phyloP scores from a whole-genome alignment of 2,329 filamentous ascomycete genomes.

The Kalmusia sp. region DNA sequence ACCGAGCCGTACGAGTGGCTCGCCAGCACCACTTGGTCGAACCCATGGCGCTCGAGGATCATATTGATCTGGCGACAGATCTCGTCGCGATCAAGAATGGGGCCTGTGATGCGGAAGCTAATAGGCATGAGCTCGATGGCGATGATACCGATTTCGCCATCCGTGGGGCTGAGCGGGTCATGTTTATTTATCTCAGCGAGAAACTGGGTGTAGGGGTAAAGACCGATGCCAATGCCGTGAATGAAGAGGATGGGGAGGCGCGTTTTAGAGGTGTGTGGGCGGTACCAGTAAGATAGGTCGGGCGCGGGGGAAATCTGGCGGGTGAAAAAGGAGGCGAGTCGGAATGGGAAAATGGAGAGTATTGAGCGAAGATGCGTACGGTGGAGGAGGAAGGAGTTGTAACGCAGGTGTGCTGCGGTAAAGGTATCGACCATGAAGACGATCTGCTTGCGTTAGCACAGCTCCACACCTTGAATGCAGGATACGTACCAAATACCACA shows the following conservation, averaged over 20 bases:
- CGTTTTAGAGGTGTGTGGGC: slow-evolving; percentile 66
- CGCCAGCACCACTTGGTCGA: slow-evolving; percentile 65
- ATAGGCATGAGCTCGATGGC: slow-evolving; percentile 71
- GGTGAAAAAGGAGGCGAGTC: slow-evolving; percentile 59
- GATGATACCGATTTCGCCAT: slow-evolving; percentile 66
- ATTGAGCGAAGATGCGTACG: slow-evolving; percentile 52
- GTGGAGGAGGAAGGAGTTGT: slow-evolving; percentile 61
- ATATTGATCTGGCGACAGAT: slow-evolving; percentile 64
- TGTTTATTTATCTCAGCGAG: slow-evolving; percentile 59
- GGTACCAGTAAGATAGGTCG: slow-evolving; percentile 69
- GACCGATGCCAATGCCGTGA: slow-evolving; percentile 74
- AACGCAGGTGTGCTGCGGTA: slow-evolving; percentile 51
- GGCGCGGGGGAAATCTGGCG: slow-evolving; percentile 56
- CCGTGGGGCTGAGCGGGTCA: slow-evolving; percentile 29
- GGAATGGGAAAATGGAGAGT: slow-evolving; percentile 64
- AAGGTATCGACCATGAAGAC: slow-evolving; percentile 61
- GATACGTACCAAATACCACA: slow-evolving; percentile 67
- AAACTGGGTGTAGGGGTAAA: slow-evolving; percentile 68
- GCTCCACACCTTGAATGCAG: too few relatives aligned
- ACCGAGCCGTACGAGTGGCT: slow-evolving; percentile 70
- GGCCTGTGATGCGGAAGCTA: slow-evolving; percentile 66
- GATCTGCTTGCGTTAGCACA: slow-evolving; percentile 36
- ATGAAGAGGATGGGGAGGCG: slow-evolving; percentile 70
- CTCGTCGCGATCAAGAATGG: slow-evolving; percentile 59
- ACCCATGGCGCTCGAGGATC: slow-evolving; percentile 66